Evolutionary conservation across 2,329 filamentous ascomycete species (phyloP).

Genomic region (Colletotrichum eremochloae): DNA sequence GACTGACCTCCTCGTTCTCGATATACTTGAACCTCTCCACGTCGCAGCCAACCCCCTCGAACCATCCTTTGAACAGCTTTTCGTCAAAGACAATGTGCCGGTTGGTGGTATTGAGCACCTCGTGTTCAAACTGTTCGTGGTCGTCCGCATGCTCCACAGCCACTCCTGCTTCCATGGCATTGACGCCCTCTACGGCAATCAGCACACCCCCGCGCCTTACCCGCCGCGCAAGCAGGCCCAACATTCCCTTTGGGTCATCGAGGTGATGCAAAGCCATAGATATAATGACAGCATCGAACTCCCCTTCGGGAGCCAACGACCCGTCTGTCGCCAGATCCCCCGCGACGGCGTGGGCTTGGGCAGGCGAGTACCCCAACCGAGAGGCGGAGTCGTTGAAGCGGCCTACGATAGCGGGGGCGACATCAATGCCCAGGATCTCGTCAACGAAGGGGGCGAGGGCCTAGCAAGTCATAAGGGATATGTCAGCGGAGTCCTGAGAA

Average conservation of each 20-base stretch:
- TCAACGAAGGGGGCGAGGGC: constrained; percentile 50
- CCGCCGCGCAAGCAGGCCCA: constrained; percentile 47
- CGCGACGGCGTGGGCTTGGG: constrained; percentile 49
- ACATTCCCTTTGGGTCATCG: constrained; percentile 47
- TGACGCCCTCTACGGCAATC: constrained; percentile 50
- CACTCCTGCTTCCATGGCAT: constrained; percentile 22
- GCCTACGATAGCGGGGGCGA: constrained; percentile 50
- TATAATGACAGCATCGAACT: constrained; percentile 52
- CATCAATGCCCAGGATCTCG: constrained; percentile 51
- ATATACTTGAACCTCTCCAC: constrained; percentile 45
- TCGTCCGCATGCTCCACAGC: constrained; percentile 42
- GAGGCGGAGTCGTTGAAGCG: constrained; percentile 50
- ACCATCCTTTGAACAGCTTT: constrained; percentile 43
- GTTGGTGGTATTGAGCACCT: constrained; percentile 43
- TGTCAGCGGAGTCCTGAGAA: neutral
- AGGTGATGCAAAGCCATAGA: constrained; percentile 55
- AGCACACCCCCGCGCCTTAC: constrained; percentile 50
- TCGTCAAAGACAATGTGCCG: constrained; percentile 45
- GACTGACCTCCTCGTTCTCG: constrained; percentile 34
- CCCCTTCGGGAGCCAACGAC: constrained; percentile 42
- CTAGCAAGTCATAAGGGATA: constrained; percentile 40
- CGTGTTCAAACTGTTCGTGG: neutral
- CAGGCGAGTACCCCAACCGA: constrained; percentile 43
- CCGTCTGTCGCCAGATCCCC: constrained; percentile 49
- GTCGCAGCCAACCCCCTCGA: constrained; percentile 59